phyloP scores from a whole-genome alignment of 2,329 filamentous ascomycete species.

The Corniculantispora saksenae region DNA sequence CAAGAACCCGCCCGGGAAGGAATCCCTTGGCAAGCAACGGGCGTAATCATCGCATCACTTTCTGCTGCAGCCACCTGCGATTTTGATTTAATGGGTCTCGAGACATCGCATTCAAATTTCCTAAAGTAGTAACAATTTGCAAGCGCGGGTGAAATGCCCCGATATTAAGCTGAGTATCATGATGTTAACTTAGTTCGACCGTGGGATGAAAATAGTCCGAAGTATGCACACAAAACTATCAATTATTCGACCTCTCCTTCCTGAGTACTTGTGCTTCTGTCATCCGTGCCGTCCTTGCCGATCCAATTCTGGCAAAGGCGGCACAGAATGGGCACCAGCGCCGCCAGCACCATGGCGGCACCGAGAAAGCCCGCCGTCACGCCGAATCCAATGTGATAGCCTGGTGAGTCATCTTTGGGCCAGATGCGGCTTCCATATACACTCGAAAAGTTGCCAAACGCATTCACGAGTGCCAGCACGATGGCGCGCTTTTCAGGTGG shows the following conservation, averaged over 20 bases:
- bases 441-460: constrained; percentile 34
- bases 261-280: not conserved
- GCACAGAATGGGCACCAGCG: constrained; percentile 25
- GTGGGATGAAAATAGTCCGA: not conserved
- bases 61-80: not conserved
- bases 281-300: not conserved
- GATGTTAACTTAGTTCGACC: too few relatives aligned
- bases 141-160: not conserved
- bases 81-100: not conserved
- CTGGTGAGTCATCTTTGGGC: constrained; percentile 29
- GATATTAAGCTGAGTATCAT: not conserved
- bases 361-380: constrained; percentile 32
- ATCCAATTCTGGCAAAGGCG: constrained; percentile 13
- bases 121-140: not conserved
- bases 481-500: constrained; percentile 35
- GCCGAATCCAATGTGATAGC: constrained; percentile 31
- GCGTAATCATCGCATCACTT: not conserved
- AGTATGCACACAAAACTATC: not conserved
- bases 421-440: constrained; percentile 34
- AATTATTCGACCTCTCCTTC: not conserved
- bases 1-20: not conserved
- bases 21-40: not conserved
- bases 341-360: constrained; percentile 27
- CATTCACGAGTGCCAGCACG: constrained; percentile 34
- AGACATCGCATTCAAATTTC: not conserved